Evolutionary conservation across 371 early-diverging fungal species (phyloP).

Genomic region (Mortierella sp.): DNA sequence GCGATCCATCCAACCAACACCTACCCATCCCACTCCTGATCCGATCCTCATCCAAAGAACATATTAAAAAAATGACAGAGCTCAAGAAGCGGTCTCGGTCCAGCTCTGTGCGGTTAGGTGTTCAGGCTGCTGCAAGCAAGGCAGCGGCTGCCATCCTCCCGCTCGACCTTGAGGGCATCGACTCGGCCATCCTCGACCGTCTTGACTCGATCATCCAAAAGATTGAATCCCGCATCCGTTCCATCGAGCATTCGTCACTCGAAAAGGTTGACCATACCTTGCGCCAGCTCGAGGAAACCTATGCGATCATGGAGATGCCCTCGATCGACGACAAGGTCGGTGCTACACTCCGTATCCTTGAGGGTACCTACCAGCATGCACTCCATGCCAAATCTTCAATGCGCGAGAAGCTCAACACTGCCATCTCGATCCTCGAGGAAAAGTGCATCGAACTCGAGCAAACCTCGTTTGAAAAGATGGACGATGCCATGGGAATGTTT

Average conservation of each 20-base stretch:
- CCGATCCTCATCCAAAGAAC: no score
- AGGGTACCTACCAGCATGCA: conserved; percentile 48
- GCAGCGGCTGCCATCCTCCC: conserved; percentile 46
- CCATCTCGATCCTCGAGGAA: conserved; percentile 48
- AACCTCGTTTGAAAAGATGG: conserved; percentile 50
- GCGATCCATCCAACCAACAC: not conserved
- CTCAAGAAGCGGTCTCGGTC: conserved; percentile 49
- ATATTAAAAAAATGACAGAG: conserved; percentile 28
- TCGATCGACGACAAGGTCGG: conserved; percentile 50
- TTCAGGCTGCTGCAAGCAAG: conserved; percentile 49
- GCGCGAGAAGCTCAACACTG: conserved; percentile 47
- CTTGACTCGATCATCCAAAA: conserved; percentile 40
- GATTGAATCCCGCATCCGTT: conserved; percentile 48
- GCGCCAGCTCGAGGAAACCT: conserved; percentile 49
- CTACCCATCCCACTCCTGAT: not conserved
- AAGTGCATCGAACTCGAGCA: conserved; percentile 52
- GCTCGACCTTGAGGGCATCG: conserved; percentile 47
- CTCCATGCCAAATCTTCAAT: conserved; percentile 50
- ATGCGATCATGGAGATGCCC: conserved; percentile 52
- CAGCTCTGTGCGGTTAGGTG: conserved; percentile 35
- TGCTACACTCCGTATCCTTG: conserved; percentile 49
- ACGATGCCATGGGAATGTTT: conserved; percentile 43
- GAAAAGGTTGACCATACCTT: conserved; percentile 52
- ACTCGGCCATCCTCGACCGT: conserved; percentile 45
- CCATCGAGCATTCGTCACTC: conserved; percentile 47